Conservation (phyloP, 805 yeast species). For the Kodamaea restingae region DNA sequence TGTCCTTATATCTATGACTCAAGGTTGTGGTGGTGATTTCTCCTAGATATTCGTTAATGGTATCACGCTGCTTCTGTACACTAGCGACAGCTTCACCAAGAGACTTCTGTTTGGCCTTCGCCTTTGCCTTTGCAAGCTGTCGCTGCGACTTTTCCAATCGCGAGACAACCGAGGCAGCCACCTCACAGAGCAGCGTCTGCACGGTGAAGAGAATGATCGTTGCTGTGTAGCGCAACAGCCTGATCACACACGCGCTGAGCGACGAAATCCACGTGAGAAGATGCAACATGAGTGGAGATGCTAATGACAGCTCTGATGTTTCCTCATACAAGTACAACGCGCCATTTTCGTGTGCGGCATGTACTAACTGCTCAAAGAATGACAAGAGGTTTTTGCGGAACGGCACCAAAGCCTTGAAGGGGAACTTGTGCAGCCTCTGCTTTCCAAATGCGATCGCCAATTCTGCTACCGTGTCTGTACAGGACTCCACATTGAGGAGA, state of each 20-base stretch:
- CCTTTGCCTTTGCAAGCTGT: constrained; percentile 33
- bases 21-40: constrained; percentile 68
- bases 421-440: constrained; percentile 67
- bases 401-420: constrained; percentile 34
- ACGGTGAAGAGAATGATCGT: constrained; percentile 56
- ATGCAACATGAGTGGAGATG: constrained; percentile 47
- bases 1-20: constrained; percentile 75
- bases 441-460: constrained; percentile 57
- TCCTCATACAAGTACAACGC: constrained; percentile 39
- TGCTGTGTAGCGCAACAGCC: constrained; percentile 69
- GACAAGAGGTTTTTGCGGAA: constrained; percentile 42
- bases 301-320: constrained; percentile 16
- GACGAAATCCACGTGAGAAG: constrained; percentile 73
- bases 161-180: constrained; percentile 34
- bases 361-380: constrained; percentile 52
- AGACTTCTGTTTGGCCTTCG: constrained; percentile 43
- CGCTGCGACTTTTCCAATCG: constrained; percentile 42
- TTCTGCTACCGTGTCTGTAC: constrained; percentile 70
- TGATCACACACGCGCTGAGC: constrained; percentile 61
- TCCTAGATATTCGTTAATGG: constrained; percentile 52
- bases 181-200: constrained; percentile 56
- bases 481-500: constrained; percentile 62
- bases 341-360: constrained; percentile 58
- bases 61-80: constrained; percentile 44
- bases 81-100: constrained; percentile 39